These are phyloP conservation scores for Pichia sp. DNA, from an alignment of 1,139 yeast species.

Conservation along the genomic window DNA sequence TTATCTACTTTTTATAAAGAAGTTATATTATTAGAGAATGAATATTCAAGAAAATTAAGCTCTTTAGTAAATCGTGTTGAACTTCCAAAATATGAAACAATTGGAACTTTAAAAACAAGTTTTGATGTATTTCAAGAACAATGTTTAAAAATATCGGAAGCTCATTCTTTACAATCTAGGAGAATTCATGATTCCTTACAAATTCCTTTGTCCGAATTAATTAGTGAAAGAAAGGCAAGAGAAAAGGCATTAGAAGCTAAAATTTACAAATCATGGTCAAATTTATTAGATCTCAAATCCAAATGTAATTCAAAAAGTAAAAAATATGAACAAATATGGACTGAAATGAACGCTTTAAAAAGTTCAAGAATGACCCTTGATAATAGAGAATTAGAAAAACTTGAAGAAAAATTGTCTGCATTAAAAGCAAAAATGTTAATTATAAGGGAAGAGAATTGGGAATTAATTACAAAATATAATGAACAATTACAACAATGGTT, in stretches of 20 bases:
- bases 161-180: conserved; percentile 42
- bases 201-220: conserved; percentile 39
- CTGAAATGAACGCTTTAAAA: conserved; percentile 49
- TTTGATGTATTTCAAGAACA: conserved; percentile 55
- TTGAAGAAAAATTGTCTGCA: conserved; percentile 55
- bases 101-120: conserved; percentile 48
- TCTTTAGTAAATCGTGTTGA: conserved; percentile 41
- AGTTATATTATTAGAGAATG: conserved; percentile 61
- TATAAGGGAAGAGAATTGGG: conserved; percentile 53
- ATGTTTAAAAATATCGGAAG: conserved; percentile 43
- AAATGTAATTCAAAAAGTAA: conserved; percentile 40
- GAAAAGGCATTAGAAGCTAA: conserved; percentile 42
- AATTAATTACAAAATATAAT: conserved; percentile 51
- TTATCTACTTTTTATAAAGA: conserved; percentile 43
- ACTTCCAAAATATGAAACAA: conserved; percentile 58
- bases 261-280: conserved; percentile 37
- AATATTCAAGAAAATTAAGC: conserved; percentile 52
- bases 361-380: conserved; percentile 69
- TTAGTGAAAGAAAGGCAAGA: conserved; percentile 37
- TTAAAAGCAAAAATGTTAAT: conserved; percentile 43
- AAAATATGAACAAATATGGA: conserved; percentile 54
- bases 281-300: conserved; percentile 34
- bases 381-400: conserved; percentile 70
- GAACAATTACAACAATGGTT: conserved; percentile 69
- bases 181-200: conserved; percentile 36